A percentile compares a stretch with the other conserved stretches of the same genome.
These are phyloP conservation scores for Glaciozyma antarctica DNA, from an alignment of 768 basidiomycete species.

Conservation along the genomic window DNA sequence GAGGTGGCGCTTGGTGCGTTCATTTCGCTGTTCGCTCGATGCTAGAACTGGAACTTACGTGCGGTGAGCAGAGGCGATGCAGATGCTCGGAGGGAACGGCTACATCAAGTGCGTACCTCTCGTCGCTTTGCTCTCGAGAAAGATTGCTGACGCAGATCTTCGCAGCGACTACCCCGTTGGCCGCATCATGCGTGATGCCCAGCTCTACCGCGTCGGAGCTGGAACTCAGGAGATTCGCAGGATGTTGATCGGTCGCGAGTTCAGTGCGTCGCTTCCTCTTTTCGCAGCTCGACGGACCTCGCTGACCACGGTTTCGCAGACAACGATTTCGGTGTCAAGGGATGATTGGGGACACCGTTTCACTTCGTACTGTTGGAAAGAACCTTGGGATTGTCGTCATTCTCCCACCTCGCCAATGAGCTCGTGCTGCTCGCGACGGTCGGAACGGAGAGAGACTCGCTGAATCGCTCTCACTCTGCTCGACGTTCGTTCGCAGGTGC, in stretches of 20 bases:
- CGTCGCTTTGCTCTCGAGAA: not conserved
- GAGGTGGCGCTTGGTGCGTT: conserved; percentile 59
- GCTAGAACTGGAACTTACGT: conserved; percentile 7
- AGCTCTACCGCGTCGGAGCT: conserved; percentile 89
- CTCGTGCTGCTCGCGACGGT: too few relatives aligned
- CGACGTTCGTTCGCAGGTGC: too few relatives aligned
- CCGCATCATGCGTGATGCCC: conserved; percentile 73
- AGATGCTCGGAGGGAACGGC: conserved; percentile 58
- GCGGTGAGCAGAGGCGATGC: conserved; percentile 11
- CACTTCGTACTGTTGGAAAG: too few relatives aligned
- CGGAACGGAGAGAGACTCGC: too few relatives aligned
- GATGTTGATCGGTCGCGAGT: conserved; percentile 67
- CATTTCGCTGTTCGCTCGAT: not conserved
- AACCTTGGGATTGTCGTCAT: too few relatives aligned
- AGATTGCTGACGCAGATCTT: not conserved
- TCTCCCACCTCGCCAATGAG: too few relatives aligned
- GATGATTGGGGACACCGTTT: too few relatives aligned
- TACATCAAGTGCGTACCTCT: conserved; percentile 53
- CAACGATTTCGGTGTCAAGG: too few relatives aligned
- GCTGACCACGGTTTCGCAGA: too few relatives aligned
- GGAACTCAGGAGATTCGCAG: conserved; percentile 86
- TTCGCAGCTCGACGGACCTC: too few relatives aligned
- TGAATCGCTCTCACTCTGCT: too few relatives aligned
- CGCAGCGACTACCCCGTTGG: conserved; percentile 81
- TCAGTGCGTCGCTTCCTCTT: conserved; percentile 49